A percentile compares a stretch with the other conserved stretches of the same genome.
These are phyloP conservation scores for Orbilia quercus DNA, from an alignment of 2,329 filamentous ascomycete species.

Conservation along the genomic window DNA sequence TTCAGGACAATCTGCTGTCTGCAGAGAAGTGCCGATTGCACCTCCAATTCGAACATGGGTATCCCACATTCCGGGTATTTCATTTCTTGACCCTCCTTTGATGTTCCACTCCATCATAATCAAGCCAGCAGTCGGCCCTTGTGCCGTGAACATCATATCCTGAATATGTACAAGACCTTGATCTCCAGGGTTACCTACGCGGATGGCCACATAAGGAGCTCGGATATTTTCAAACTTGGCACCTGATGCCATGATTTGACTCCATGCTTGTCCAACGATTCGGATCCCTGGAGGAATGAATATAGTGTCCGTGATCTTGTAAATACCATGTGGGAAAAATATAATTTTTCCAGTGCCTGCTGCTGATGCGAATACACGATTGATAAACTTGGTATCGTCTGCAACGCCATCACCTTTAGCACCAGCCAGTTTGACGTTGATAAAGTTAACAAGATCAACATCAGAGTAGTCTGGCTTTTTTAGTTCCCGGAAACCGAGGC, in stretches of 20 bases:
- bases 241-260: constrained; percentile 60
- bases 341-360: constrained; percentile 71
- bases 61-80: constrained; percentile 83
- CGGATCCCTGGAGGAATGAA: constrained; percentile 64
- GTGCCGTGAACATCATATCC: constrained; percentile 77
- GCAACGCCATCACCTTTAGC: constrained; percentile 87
- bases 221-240: too few species aligned
- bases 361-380: too few species aligned
- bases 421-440: constrained; percentile 72
- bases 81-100: constrained; percentile 65
- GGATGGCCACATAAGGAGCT: too few species aligned
- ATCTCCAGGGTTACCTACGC: constrained; percentile 73
- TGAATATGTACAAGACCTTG: constrained; percentile 75
- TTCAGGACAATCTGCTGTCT: constrained; percentile 79
- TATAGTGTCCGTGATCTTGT: constrained; percentile 67
- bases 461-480: constrained; percentile 87
- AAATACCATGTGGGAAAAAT: constrained; percentile 65
- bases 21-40: constrained; percentile 81
- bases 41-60: constrained; percentile 93
- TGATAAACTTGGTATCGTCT: constrained; percentile 91
- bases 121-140: constrained; percentile 74
- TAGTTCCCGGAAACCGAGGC: too few species aligned
- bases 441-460: constrained; percentile 70
- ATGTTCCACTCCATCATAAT: constrained; percentile 80
- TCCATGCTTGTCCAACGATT: constrained; percentile 64